Evolutionary conservation across 768 basidiomycete species (phyloP).

Genomic region (Mycena epipterygia): DNA sequence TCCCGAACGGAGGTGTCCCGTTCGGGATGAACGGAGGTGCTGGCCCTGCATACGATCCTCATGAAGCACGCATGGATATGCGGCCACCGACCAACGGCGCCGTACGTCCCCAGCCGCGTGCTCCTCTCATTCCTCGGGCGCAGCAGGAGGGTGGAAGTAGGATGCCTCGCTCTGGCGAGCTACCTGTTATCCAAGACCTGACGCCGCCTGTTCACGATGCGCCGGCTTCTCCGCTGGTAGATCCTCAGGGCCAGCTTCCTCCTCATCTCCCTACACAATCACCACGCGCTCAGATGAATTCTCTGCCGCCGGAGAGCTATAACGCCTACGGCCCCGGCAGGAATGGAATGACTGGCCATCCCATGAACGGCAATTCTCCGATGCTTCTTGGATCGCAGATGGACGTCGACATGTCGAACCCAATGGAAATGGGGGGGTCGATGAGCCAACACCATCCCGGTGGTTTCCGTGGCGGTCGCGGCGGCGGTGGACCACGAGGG

Average conservation of each 20-base stretch:
- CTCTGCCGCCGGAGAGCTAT: slow-evolving; percentile 28
- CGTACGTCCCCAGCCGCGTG: slow-evolving; percentile 60
- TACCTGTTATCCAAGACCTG: slow-evolving; percentile 87
- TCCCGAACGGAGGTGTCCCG: slow-evolving; percentile 66
- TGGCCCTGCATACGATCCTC: slow-evolving; percentile 78
- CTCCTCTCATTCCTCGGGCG: slow-evolving; percentile 69
- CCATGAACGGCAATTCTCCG: slow-evolving; percentile 38
- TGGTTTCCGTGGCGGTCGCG: slow-evolving; percentile 55
- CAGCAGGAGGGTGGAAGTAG: slow-evolving; percentile 66
- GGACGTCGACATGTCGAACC: slow-evolving; percentile 48
- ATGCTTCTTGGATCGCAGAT: slow-evolving; percentile 36
- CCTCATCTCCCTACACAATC: slow-evolving; percentile 38
- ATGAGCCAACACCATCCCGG: slow-evolving; percentile 39
- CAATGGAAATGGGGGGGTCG: slow-evolving; percentile 52
- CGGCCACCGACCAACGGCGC: slow-evolving; percentile 60
- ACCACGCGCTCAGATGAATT: slow-evolving; percentile 23
- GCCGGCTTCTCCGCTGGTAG: slow-evolving; percentile 43
- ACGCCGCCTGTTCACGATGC: slow-evolving; percentile 67
- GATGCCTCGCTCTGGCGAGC: slow-evolving; percentile 71
- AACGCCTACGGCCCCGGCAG: slow-evolving; percentile 33
- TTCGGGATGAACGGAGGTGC: slow-evolving; percentile 62
- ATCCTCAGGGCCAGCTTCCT: slow-evolving; percentile 45
- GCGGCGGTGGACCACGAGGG: slow-evolving; percentile 62
- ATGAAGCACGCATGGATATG: slow-evolving; percentile 87
- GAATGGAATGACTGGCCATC: slow-evolving; percentile 42